Evolutionary conservation across 2,329 filamentous ascomycete genomes (phyloP).

Genomic region (Alternaria rosae): DNA sequence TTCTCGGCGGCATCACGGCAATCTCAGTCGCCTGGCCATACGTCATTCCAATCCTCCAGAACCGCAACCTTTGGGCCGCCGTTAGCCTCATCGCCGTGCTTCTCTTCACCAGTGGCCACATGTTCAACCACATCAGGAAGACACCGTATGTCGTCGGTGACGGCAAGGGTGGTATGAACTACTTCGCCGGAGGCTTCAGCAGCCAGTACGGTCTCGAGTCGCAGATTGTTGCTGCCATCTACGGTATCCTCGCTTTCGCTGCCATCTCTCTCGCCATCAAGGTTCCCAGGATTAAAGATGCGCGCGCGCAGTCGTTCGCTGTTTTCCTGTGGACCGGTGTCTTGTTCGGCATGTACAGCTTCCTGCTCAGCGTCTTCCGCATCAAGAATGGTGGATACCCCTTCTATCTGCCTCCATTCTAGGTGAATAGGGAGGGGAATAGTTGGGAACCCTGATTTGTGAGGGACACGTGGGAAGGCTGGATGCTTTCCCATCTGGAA

Average conservation of each 20-base stretch:
- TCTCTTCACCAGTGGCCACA: conserved; percentile 93
- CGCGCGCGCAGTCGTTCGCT: conserved; percentile 78
- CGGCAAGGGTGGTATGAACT: conserved; percentile 83
- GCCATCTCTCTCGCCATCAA: conserved; percentile 91
- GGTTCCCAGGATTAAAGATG: conserved; percentile 84
- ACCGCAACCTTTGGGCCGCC: conserved; percentile 92
- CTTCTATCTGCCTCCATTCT: conserved; percentile 92
- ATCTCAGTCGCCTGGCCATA: conserved; percentile 78
- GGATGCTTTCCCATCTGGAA: not conserved
- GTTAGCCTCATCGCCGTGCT: conserved; percentile 88
- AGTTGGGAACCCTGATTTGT: not conserved
- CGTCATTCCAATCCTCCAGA: conserved; percentile 81
- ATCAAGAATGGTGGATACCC: conserved; percentile 95
- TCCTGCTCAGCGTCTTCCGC: conserved; percentile 91
- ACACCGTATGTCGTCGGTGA: conserved; percentile 90
- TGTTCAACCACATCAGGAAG: conserved; percentile 99
- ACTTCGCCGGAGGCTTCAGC: conserved; percentile 91
- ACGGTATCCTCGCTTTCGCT: conserved; percentile 84
- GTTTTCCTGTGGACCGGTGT: conserved; percentile 81
- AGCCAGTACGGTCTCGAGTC: conserved; percentile 95
- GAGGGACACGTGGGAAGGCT: not conserved
- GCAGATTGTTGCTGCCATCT: conserved; percentile 89
- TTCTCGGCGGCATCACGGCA: conserved; percentile 74
- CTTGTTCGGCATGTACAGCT: conserved; percentile 87
- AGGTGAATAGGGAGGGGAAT: conserved; percentile 19